Evolutionary conservation across 2,329 filamentous ascomycete genomes (phyloP), one percentile per base, ranked within the genome.

Genomic region (Diaporthe velutina): DNA sequence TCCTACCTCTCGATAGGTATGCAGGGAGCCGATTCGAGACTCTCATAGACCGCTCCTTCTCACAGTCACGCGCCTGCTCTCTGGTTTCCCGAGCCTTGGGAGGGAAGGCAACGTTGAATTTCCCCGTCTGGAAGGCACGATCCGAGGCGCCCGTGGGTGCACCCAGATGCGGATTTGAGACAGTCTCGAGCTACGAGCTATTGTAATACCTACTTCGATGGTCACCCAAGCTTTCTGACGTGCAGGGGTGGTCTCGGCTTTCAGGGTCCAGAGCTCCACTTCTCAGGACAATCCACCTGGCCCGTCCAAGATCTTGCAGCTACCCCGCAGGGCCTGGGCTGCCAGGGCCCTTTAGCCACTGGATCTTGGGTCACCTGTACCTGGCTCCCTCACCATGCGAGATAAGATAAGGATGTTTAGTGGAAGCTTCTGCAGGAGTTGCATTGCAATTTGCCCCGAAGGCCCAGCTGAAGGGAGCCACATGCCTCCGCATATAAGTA

Each of bases 361-460:
- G 10, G n/a, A 12, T 35, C 67, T 17, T 3, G 28, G 12, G n/a
- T 17, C n/a, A 38, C 35, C 35, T 38, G 35, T 5, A 38, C 68
- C 54, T n/a, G 70, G 30, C 48, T 42, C 57, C 70, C 68, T 58
- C 58, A 35, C 2, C 15, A n/a, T 45, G 17, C 25, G 70, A n/a
- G n/a, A 72, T 72, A 64, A 72, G 70, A 72, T 72, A 72, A 72
- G 57, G 35, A 35, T 19, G 25, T 22, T 17, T 45, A 22, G 48
- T n/a, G 70, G 35, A 66, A 72, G 57, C 70, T 72, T 71, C 70
- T 64, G 58, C 33, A 57, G 40, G 33, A 54, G 6, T n/a, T 52
- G 50, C 33, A 4, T 33, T 17, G 30, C 13, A 8, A 35, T 33
- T 61, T 25, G 40, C 22, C 40, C 25, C 40, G 6, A 15, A 67